Base-by-base conservation (phyloP, 257 asterid genomes). In the Craterostigma plantagineum region DNA sequence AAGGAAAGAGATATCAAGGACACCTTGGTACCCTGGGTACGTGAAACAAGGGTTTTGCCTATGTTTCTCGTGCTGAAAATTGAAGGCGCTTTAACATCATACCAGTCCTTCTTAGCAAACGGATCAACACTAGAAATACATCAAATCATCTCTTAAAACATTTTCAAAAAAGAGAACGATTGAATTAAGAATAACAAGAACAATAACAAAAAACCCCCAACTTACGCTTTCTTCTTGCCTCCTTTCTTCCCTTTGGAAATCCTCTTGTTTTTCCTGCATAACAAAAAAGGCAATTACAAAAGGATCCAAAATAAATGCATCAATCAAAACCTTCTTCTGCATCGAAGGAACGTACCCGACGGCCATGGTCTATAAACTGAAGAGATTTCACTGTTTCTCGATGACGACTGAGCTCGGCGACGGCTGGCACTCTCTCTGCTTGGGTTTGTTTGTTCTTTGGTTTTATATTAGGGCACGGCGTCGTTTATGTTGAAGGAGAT, bases 21-120 rank as follows among this genome's bases (percentile, higher is more conserved):
- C 48, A 69, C 83, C 79, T 70, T 70, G 0, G 79, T 74, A 43
- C 83, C 83, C 73, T 74, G 83, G 33, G 83, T 74, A 16, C 79
- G 72, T 33, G 76, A 50, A 38, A 74, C 76, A 7, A 74, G 64
- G 12, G 79, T 74, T 52, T 74, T 74, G 55, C 79, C 79, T 0
- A 70, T 43, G 47, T 66, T 73, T 53, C 71, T 63, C 18, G 57
- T 50, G 40, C 40, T 61, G 63, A 74, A 74, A 23, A 74, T 18
- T 11, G 83, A 66, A 3, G 82, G 83, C 1, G 78, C 83, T 42
- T 73, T 73, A 54, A 72, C 38, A 48, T 70, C 79, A 39, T 74
- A 74, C 83, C 83, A 70, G 11, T 74, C 83, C 68, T 73, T 70
- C 72, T 70, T 74, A 0, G 76, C 64, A 33, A 61, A 74, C 6